Percentiles rank a stretch among this genome's conserved stretches.
Conservation (phyloP, 768 basidiomycete genomes). For the Saitozyma podzolica region DNA sequence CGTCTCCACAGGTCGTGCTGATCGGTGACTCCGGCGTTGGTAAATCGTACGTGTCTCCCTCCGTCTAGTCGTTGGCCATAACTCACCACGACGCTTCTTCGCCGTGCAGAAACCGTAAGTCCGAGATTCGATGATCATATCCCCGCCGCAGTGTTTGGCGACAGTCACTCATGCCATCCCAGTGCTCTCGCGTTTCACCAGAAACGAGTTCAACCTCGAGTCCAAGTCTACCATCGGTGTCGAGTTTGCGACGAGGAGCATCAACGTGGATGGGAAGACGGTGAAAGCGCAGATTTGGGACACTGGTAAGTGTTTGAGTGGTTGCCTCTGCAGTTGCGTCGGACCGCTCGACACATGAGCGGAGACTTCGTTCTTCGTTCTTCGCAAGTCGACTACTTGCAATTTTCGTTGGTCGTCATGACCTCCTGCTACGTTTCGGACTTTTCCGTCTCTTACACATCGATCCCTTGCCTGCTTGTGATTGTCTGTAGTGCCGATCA, state of each 20-base stretch:
- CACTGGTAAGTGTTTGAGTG: conserved; percentile 67
- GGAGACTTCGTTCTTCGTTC: no score
- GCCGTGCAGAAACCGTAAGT: conserved; percentile 65
- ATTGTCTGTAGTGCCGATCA: background rate
- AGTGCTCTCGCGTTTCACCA: conserved; percentile 99
- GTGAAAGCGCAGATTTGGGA: conserved; percentile 99
- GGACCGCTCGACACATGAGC: no score
- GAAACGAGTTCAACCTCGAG: conserved; percentile 98
- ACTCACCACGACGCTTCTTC: no score
- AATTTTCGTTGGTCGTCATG: no score
- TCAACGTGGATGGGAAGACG: conserved; percentile 92
- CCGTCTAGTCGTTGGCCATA: no score
- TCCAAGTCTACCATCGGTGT: conserved; percentile 99
- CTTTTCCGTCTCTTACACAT: no score
- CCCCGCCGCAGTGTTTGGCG: background rate
- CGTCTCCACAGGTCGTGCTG: conserved; percentile 74
- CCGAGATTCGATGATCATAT: background rate
- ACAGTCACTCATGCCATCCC: conserved; percentile 10
- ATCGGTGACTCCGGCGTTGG: conserved; percentile 99
- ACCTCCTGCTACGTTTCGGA: no score
- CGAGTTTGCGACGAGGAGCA: conserved; percentile 95
- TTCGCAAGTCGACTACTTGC: no score
- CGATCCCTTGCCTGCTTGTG: no score
- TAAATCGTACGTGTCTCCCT: conserved; percentile 78
- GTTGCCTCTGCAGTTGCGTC: background rate